A percentile compares a stretch with the other conserved stretches of the same genome.
Evolutionary conservation across 2,329 filamentous ascomycete species (phyloP).

Genomic region (Nothopassalora personata): DNA sequence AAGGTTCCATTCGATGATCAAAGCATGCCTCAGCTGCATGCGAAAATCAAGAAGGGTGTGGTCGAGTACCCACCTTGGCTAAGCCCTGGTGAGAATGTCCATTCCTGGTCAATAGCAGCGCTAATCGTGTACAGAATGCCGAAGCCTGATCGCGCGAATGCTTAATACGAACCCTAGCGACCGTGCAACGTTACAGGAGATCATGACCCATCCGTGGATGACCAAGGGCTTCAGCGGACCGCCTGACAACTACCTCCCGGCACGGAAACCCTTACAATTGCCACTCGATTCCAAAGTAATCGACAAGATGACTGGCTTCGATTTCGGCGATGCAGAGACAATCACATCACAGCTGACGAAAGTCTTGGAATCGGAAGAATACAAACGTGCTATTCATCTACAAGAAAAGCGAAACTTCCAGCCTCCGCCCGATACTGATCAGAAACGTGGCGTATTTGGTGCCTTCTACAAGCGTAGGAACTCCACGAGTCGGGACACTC

Average conservation of each 20-base stretch:
- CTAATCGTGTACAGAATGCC: conserved; percentile 63
- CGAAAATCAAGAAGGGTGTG: conserved; percentile 95
- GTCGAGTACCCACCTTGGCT: conserved; percentile 96
- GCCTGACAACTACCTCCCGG: conserved; percentile 82
- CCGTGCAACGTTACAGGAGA: conserved; percentile 80
- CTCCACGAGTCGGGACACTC: conserved; percentile 82
- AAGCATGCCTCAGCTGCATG: conserved; percentile 96
- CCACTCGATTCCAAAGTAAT: conserved; percentile 80
- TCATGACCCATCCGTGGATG: conserved; percentile 95
- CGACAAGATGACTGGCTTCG: conserved; percentile 94
- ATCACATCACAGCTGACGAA: conserved; percentile 78
- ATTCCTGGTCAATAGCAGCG: not conserved
- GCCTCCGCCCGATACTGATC: conserved; percentile 62
- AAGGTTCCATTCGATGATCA: conserved; percentile 99
- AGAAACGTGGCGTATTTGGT: conserved; percentile 89
- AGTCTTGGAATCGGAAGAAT: conserved; percentile 89
- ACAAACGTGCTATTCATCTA: conserved; percentile 74
- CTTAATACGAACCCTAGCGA: conserved; percentile 88
- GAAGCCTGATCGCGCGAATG: conserved; percentile 88
- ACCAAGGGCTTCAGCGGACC: conserved; percentile 80
- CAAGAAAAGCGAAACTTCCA: conserved; percentile 61
- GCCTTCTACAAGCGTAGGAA: conserved; percentile 87
- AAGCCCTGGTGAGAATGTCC: conserved; percentile 64
- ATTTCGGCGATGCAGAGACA: conserved; percentile 81
- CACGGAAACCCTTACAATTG: conserved; percentile 75